A percentile compares a stretch with the other conserved stretches of the same genome.
Evolutionary conservation across 139 green algal genomes (phyloP).

Genomic region (Coelastrella sp.): DNA sequence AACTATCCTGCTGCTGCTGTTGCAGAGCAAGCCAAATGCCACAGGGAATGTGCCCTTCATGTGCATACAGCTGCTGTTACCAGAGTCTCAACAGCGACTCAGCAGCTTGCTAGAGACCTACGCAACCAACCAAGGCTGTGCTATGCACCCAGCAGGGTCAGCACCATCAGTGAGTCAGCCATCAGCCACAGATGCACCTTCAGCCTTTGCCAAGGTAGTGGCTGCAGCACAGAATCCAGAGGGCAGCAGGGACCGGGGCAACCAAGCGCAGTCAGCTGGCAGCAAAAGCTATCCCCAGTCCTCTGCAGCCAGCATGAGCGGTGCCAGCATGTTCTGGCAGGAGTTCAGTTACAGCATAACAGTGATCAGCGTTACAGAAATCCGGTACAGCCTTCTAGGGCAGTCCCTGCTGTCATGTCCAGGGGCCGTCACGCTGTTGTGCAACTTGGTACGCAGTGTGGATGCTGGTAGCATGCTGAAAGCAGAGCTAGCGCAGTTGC

Average conservation of each 20-base stretch:
- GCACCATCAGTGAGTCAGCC: no score
- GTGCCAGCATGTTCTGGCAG: constrained; percentile 24
- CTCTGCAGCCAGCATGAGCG: not conserved
- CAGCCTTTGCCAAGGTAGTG: not conserved
- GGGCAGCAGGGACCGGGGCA: not conserved
- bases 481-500: not conserved
- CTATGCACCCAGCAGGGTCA: not conserved
- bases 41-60: not conserved
- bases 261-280: not conserved
- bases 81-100: constrained; percentile 35
- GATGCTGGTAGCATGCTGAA: constrained; percentile 8
- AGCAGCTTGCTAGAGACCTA: constrained; percentile 8
- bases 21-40: no score
- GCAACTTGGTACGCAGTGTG: constrained; percentile 32
- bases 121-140: not conserved
- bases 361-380: constrained; percentile 18
- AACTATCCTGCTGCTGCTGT: no score
- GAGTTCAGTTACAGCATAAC: not conserved
- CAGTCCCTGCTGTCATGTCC: constrained; percentile 10
- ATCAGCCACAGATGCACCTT: not conserved
- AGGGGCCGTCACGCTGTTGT: constrained; percentile 29
- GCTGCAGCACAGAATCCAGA: not conserved
- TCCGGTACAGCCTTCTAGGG: constrained; percentile 9
- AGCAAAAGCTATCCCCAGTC: not conserved
- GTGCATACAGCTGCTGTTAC: constrained; percentile 47